Percentiles rank a stretch among this genome's conserved stretches.
phyloP scores from a whole-genome alignment of 306 rosid genomes.

The Rosa lucieae region DNA sequence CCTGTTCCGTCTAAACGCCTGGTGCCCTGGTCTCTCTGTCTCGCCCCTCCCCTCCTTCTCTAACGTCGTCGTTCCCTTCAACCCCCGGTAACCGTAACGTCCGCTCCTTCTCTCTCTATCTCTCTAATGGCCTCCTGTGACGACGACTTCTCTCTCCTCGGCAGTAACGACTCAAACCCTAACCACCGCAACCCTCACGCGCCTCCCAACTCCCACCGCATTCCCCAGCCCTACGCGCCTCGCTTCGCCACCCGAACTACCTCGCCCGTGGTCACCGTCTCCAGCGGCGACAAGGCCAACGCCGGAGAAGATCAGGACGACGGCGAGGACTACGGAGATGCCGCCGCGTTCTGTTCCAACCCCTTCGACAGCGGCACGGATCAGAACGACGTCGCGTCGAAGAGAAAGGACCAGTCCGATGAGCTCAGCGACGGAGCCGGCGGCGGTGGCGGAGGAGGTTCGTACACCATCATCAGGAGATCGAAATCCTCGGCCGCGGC shows the following conservation, averaged over 20 bases:
- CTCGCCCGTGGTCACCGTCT: slow-evolving; percentile 7
- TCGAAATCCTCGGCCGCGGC: slow-evolving; percentile 35
- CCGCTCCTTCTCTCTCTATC: slow-evolving; percentile 8
- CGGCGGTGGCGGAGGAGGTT: slow-evolving; percentile 33
- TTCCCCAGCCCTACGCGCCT: slow-evolving; percentile 59
- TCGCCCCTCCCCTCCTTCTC: slow-evolving; percentile 40
- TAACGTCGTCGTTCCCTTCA: slow-evolving; percentile 30
- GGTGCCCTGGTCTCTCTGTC: slow-evolving; percentile 13
- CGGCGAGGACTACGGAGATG: slow-evolving; percentile 46
- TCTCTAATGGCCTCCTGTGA: slow-evolving; percentile 82
- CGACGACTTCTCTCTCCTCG: slow-evolving; percentile 94
- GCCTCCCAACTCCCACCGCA: slow-evolving; percentile 39
- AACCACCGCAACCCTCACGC: slow-evolving; percentile 31
- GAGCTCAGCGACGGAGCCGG: slow-evolving; percentile 52
- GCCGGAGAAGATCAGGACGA: slow-evolving; percentile 40
- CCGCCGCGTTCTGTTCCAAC: slow-evolving; percentile 32
- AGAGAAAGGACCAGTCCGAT: slow-evolving; percentile 62
- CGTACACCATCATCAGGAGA: slow-evolving; percentile 47
- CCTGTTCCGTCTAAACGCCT: slow-evolving; percentile 59
- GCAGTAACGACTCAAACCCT: slow-evolving; percentile 52
- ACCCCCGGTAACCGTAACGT: slow-evolving; percentile 60
- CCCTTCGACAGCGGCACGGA: slow-evolving; percentile 56
- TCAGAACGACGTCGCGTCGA: slow-evolving; percentile 45
- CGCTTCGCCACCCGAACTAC: slow-evolving; percentile 48
- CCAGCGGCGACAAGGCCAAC: slow-evolving; percentile 22